Percentiles rank a stretch among this genome's conserved stretches.
These are phyloP conservation scores for Phytophthora palmivora DNA, from an alignment of 352 stramenopile species.

Conservation along the genomic window DNA sequence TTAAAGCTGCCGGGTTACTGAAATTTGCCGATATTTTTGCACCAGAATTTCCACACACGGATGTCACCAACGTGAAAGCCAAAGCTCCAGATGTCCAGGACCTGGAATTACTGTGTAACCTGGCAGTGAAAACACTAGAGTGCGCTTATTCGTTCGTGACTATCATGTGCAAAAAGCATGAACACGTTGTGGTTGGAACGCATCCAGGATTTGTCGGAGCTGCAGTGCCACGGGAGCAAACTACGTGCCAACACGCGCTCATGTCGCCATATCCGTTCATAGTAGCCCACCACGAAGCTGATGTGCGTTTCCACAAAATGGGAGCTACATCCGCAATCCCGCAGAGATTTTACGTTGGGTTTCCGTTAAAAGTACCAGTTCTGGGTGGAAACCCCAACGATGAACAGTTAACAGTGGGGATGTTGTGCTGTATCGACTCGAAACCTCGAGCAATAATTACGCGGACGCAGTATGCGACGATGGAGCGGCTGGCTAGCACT, in stretches of 20 bases:
- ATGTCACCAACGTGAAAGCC: conserved; percentile 8
- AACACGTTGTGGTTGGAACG: conserved; percentile 49
- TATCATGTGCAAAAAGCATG: conserved; percentile 49
- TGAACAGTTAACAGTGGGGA: conserved; percentile 26
- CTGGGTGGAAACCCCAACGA: not conserved
- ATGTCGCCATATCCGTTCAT: conserved; percentile 60
- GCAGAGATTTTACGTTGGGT: conserved; percentile 64
- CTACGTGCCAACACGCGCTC: conserved; percentile 62
- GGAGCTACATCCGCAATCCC: conserved; percentile 35
- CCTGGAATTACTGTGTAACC: conserved; percentile 57
- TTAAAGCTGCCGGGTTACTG: conserved; percentile 15
- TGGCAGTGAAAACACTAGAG: conserved; percentile 51
- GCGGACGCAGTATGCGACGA: conserved; percentile 41
- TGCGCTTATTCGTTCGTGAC: conserved; percentile 59
- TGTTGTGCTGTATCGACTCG: conserved; percentile 41
- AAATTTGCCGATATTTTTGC: conserved; percentile 19
- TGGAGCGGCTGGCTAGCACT: conserved; percentile 27
- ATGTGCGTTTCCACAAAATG: conserved; percentile 57
- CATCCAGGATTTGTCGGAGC: conserved; percentile 25
- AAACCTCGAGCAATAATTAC: conserved; percentile 32
- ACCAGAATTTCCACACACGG: conserved; percentile 12
- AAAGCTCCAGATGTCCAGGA: conserved; percentile 35
- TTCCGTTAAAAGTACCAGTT: conserved; percentile 42
- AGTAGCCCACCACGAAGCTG: conserved; percentile 56
- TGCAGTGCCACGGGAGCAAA: conserved; percentile 52